A percentile compares a stretch with the other conserved stretches of the same genome.
Evolutionary conservation across 768 basidiomycete species (phyloP).

Genomic region (Psilocybe cyanescens): DNA sequence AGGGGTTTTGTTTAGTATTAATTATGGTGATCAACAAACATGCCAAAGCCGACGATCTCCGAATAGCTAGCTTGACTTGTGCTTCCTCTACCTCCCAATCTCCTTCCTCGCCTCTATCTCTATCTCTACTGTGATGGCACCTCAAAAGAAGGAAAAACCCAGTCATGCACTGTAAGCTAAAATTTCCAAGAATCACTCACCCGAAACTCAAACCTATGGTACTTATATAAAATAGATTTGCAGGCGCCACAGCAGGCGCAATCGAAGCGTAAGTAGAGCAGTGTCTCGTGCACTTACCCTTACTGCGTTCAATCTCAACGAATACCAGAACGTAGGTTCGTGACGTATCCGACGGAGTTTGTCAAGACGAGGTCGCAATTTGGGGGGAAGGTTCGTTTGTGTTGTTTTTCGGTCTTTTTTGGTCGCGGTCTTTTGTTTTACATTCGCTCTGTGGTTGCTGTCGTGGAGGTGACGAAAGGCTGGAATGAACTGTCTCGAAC

Average conservation of each 20-base stretch:
- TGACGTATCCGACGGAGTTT: conserved; percentile 90
- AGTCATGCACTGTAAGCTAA: conserved; percentile 68
- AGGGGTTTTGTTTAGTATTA: too few species aligned
- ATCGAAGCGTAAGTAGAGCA: conserved; percentile 84
- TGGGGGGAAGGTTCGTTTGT: conserved; percentile 62
- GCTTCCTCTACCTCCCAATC: too few species aligned
- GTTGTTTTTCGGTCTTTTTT: neutral
- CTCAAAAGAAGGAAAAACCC: conserved; percentile 77
- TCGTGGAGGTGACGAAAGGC: too few species aligned
- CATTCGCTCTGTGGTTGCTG: too few species aligned
- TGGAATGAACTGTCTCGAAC: too few species aligned
- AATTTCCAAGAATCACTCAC: neutral
- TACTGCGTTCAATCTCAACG: conserved; percentile 30
- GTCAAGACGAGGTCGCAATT: conserved; percentile 96
- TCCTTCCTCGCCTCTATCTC: too few species aligned
- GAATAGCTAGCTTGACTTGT: too few species aligned
- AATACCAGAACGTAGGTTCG: conserved; percentile 57
- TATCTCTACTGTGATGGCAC: conserved; percentile 31
- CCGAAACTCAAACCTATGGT: neutral
- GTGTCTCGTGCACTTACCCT: neutral
- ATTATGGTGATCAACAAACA: too few species aligned
- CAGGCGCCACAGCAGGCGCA: conserved; percentile 91
- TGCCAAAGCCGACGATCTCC: too few species aligned
- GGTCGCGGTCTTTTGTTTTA: neutral
- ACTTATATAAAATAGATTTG: conserved; percentile 47